These are phyloP conservation scores for Cryptococcus jaspeensis DNA, from an alignment of 1,284 basidiomycete genomes.

Conservation along the genomic window DNA sequence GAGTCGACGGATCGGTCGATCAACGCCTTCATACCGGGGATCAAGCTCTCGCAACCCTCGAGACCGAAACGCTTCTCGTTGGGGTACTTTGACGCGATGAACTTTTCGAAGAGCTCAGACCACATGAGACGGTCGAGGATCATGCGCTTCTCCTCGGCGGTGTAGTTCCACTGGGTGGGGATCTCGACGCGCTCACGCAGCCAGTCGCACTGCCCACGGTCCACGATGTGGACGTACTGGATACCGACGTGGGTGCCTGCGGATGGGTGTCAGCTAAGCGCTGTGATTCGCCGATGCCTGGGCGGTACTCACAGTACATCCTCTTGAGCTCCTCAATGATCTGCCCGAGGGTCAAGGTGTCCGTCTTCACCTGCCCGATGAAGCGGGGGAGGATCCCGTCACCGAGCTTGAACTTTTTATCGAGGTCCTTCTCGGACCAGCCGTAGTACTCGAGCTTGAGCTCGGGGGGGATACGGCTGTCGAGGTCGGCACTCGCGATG, in stretches of 20 bases:
- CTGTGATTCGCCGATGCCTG: neutral
- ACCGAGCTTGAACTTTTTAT: conserved; percentile 90
- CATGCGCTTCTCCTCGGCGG: conserved; percentile 97
- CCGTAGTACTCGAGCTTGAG: conserved; percentile 91
- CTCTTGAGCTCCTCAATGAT: conserved; percentile 89
- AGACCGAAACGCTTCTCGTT: conserved; percentile 99
- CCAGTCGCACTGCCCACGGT: conserved; percentile 99
- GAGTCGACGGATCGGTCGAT: conserved; percentile 97
- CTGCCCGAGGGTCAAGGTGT: conserved; percentile 86
- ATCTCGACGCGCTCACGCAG: conserved; percentile 95
- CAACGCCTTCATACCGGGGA: conserved; percentile 98
- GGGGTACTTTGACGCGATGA: conserved; percentile 96
- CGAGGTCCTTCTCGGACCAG: conserved; percentile 88
- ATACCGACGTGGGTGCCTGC: conserved; percentile 88
- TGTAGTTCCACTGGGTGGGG: conserved; percentile 98
- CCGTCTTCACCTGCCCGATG: conserved; percentile 59
- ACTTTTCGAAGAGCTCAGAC: conserved; percentile 99
- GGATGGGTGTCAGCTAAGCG: neutral
- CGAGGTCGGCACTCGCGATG: conserved; percentile 84
- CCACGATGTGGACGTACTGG: conserved; percentile 97
- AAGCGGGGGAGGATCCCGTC: conserved; percentile 97
- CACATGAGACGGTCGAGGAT: conserved; percentile 98
- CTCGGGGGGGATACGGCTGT: conserved; percentile 73
- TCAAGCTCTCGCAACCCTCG: conserved; percentile 95
- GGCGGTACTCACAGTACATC: conserved; percentile 77